Base-by-base conservation (phyloP, 129 eudicot species). In the Kitagawia praeruptora region DNA sequence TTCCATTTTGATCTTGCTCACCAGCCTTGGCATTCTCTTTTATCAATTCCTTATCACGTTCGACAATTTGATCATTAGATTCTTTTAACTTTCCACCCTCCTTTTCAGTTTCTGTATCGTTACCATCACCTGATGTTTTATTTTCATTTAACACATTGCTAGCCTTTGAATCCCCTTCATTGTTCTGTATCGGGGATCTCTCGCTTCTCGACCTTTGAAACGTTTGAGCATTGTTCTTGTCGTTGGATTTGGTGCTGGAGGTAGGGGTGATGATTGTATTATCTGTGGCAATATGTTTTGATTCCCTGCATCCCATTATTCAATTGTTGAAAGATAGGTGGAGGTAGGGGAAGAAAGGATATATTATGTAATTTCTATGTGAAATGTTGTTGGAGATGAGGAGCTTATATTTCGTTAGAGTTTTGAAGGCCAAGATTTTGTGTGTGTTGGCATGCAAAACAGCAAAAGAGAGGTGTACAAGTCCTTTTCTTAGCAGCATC, bases 261-360 rank as follows among this genome's bases (percentile, higher is more conserved):
- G 27, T 77, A 27, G 25, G 58, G 58, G 41, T 15, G 31, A 25
- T 41, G 31, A 84, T 51, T 38, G 81, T 82, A 67, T 82, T 79
- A 19, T 16, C 79, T 16, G 84, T 82, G 63, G 80, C 77, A 49
- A 87, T 81, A 40, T 84, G 82, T 82, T 87, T 87, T 47, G 90
- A 87, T 84, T 81, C 81, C 77, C 80, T 83, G 70, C 90, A 84
- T 81, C 90, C 90, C 90, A 87, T 87, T 34, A 23, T 77, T 74
- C 27, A 25, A 27, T 19, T 34, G 79, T 16, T 23, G 72, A n/a
- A 48, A 25, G 77, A 61, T 47, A 49, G 13, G 51, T 3, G 6
- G 61, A 38, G 37, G 16, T 25, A 4, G 14, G 63, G 48, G 34
- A 46, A 64, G 28, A 39, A 58, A 44, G 80, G 61, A 74, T 74